phyloP scores from a whole-genome alignment of 2,329 filamentous ascomycete genomes.

The Alternaria panax region DNA sequence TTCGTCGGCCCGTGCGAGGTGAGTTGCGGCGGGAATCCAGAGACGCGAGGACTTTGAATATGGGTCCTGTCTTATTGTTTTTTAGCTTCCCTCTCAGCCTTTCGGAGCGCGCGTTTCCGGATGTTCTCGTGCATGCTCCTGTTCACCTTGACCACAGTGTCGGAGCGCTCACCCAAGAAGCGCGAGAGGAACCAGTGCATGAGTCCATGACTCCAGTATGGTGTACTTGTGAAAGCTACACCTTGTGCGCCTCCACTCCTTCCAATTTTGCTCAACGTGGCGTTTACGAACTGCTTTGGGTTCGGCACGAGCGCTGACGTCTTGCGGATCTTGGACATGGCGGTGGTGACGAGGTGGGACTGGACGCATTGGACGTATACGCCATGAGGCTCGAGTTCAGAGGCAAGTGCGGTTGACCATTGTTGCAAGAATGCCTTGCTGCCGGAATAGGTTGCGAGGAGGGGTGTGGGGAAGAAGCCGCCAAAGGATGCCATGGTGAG shows the following conservation, averaged over 20 bases:
- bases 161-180: constrained; percentile 65
- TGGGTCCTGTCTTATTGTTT: constrained; percentile 53
- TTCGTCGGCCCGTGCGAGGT: not conserved
- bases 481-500: constrained; percentile 98
- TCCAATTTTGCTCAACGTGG: constrained; percentile 81
- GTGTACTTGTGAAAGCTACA: constrained; percentile 84
- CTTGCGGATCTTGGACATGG: constrained; percentile 95
- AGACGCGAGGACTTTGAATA: not conserved
- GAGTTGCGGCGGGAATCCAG: not conserved
- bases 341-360: constrained; percentile 90
- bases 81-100: constrained; percentile 82
- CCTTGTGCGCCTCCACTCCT: constrained; percentile 77
- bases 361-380: constrained; percentile 92
- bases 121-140: constrained; percentile 81
- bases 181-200: constrained; percentile 82
- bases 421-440: constrained; percentile 98
- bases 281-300: constrained; percentile 80
- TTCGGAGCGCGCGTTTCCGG: constrained; percentile 79
- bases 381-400: constrained; percentile 80
- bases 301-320: constrained; percentile 80
- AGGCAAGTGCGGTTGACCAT: constrained; percentile 86
- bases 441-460: constrained; percentile 94
- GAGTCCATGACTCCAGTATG: constrained; percentile 89
- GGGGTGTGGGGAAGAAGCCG: constrained; percentile 88
- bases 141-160: constrained; percentile 67